Conservation (phyloP, 345 rosid species). For the Eucalyptus paniculata region DNA sequence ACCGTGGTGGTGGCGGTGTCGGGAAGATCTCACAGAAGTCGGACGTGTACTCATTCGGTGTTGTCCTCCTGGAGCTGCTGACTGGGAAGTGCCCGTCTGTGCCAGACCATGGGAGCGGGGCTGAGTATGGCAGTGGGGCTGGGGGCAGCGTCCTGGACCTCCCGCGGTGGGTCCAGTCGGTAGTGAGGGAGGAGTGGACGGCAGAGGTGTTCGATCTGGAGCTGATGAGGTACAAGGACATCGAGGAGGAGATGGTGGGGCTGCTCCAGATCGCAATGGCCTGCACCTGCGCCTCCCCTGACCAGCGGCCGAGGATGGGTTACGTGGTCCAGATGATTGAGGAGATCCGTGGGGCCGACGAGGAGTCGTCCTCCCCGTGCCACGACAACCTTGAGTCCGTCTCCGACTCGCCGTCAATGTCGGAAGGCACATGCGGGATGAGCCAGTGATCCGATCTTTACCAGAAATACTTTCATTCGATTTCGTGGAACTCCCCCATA, state of each 20-base stretch:
- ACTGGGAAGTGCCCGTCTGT: slow-evolving; percentile 71
- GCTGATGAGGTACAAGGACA: slow-evolving; percentile 79
- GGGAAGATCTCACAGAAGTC: slow-evolving; percentile 55
- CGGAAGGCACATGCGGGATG: slow-evolving; percentile 55
- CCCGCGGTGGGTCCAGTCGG: slow-evolving; percentile 94
- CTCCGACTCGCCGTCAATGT: slow-evolving; percentile 68
- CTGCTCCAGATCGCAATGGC: slow-evolving; percentile 85
- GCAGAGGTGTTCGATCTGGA: slow-evolving; percentile 95
- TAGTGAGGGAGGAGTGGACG: slow-evolving; percentile 97
- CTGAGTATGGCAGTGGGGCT: slow-evolving; percentile 15
- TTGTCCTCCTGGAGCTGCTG: slow-evolving; percentile 54
- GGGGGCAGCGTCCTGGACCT: slow-evolving; percentile 85
- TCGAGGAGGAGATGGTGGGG: slow-evolving; percentile 98
- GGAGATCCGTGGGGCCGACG: slow-evolving; percentile 65
- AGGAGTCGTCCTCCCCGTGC: slow-evolving; percentile 30
- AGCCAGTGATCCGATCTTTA: not conserved
- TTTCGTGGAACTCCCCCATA: not conserved
- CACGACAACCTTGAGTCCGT: slow-evolving; percentile 45
- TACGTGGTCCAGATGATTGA: slow-evolving; percentile 85
- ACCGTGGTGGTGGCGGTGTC: not conserved
- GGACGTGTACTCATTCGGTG: slow-evolving; percentile 78
- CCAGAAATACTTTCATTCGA: not conserved
- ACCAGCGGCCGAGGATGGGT: slow-evolving; percentile 76
- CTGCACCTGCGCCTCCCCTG: slow-evolving; percentile 84
- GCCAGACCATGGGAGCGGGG: slow-evolving; percentile 33